phyloP scores from a whole-genome alignment of 73 alveolate species.

The Symbiodinium natans region DNA sequence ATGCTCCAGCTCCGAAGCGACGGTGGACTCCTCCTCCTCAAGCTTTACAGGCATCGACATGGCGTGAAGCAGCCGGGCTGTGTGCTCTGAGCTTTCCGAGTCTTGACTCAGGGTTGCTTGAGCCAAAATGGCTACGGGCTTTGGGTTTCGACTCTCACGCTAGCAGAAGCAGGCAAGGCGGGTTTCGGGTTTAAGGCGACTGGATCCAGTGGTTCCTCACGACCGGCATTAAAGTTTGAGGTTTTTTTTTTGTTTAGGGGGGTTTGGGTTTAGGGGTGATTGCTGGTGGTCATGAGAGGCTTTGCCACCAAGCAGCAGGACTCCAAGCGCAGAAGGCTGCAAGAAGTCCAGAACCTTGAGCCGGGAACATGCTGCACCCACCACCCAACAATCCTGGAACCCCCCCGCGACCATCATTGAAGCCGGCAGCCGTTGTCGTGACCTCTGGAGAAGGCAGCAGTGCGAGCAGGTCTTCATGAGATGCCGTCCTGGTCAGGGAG shows the following conservation, averaged over 20 bases:
- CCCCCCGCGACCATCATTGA: background rate
- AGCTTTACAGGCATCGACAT: background rate
- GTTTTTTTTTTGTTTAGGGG: too few species aligned
- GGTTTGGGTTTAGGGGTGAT: too few species aligned
- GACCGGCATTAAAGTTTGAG: too few species aligned
- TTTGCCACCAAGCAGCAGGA: conserved; percentile 48
- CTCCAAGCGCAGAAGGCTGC: conserved; percentile 44
- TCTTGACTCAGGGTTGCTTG: too few species aligned
- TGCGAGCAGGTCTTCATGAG: conserved; percentile 6
- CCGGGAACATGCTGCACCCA: background rate
- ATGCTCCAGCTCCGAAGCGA: background rate
- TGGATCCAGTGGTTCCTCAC: too few species aligned
- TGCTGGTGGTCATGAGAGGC: too few species aligned
- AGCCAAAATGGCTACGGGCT: too few species aligned
- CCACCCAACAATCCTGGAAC: background rate
- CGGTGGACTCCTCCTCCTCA: background rate
- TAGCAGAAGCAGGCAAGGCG: too few species aligned
- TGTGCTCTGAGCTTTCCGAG: too few species aligned
- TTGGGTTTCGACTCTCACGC: too few species aligned
- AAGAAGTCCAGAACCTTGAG: conserved; percentile 56
- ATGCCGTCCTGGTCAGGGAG: background rate
- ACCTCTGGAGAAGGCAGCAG: conserved; percentile 67
- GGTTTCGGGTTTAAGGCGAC: too few species aligned
- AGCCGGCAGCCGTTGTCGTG: background rate
- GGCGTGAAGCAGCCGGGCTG: too few species aligned